Conservation (phyloP, 176 grass and related monocot genomes). For the Raddia distichophylla region DNA sequence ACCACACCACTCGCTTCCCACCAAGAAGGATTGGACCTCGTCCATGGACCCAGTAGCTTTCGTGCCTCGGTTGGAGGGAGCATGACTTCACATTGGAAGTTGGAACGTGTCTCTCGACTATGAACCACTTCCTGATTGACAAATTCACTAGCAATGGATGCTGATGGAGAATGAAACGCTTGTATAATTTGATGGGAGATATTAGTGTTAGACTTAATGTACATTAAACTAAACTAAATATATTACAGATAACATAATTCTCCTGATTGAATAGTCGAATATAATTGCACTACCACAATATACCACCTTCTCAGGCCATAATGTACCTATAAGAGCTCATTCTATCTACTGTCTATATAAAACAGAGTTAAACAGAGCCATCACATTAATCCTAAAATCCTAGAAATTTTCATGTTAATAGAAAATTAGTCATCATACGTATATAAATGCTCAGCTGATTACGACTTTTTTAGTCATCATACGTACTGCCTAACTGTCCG, state of each 20-base stretch:
- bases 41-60: slow-evolving; percentile 35
- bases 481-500: background rate
- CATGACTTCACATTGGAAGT: background rate
- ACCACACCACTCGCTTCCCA: background rate
- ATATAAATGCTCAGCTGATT: background rate
- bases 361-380: too few species aligned
- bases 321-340: too few species aligned
- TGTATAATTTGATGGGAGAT: background rate
- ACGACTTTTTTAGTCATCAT: background rate
- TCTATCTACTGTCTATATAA: too few species aligned
- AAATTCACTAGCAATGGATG: background rate
- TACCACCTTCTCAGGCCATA: too few species aligned
- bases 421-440: too few species aligned
- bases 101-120: background rate
- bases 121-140: background rate
- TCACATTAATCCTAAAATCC: too few species aligned
- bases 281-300: too few species aligned
- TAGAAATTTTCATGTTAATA: too few species aligned
- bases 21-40: background rate
- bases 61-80: slow-evolving; percentile 18
- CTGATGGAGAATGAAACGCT: background rate
- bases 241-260: too few species aligned
- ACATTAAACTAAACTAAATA: too few species aligned
- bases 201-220: background rate
- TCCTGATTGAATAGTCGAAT: too few species aligned